Evolutionary conservation across 306 rosid genomes (phyloP), one percentile per base, ranked within the genome.

Genomic region (Quercus variabilis): DNA sequence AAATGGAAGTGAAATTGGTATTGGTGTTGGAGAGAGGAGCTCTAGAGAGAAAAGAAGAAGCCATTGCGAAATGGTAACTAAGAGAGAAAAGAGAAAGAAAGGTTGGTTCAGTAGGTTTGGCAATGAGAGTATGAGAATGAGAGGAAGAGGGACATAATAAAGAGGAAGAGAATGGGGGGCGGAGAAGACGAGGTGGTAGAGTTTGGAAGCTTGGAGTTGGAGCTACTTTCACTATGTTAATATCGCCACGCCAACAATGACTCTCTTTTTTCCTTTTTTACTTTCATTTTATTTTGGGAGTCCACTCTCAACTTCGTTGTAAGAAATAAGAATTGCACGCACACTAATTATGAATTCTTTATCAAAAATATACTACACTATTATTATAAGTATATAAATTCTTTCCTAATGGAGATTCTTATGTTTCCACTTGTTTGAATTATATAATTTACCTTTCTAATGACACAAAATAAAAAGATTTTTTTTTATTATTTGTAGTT

Each of bases 121-220:
- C 31, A 19, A 21, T 17, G 57, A 3, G 20, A 11, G 64, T 23
- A 30, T 5, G 75, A 64, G 13, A 55, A 13, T 17, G 64, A 43
- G 23, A 23, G 30, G 30, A 14, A 21, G 41, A 35, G 41, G 41
- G 41, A 35, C 11, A 15, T n/a, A 23, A 41, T 3, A n/a, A n/a
- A n/a, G n/a, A n/a, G n/a, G n/a, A 31, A 26, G 21, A 17, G 2
- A 2, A 67, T 4, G 20, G 75, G 2, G 73, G 87, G 77, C 60
- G 92, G 89, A 90, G 97, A 88, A 82, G 90, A 82, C 87, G 86
- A 80, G 88, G 90, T 65, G 15, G 81, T n/a, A 5, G 43, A 72
- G 82, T 80, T 83, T 11, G 62, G 21, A 25, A 17, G 82, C 67
- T 68, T 78, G 25, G 71, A 85, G 81, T 68, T 80, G 25, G 74